A percentile compares a stretch with the other conserved stretches of the same genome.
These are phyloP conservation scores for Haplosporangium sp. DNA, from an alignment of 371 early-diverging fungal genomes.

Conservation along the genomic window DNA sequence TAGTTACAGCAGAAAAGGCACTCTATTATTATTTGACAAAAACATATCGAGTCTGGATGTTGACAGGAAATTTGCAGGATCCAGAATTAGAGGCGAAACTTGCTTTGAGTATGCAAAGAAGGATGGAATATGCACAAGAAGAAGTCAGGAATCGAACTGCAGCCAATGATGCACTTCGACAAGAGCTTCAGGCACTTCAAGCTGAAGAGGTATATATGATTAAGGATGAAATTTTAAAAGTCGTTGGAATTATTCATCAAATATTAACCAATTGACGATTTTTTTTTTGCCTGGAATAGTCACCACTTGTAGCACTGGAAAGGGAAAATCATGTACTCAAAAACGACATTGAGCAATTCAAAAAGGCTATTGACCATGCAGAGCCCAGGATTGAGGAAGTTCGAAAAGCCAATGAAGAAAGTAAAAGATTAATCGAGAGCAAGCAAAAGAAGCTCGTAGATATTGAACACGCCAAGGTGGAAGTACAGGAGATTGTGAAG, in stretches of 20 bases:
- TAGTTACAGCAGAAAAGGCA: conserved; percentile 45
- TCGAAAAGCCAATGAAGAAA: conserved; percentile 30
- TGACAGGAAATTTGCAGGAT: conserved; percentile 35
- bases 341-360: conserved; percentile 47
- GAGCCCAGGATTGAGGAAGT: conserved; percentile 39
- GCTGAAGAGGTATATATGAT: conserved; percentile 61
- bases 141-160: conserved; percentile 31
- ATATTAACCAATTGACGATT: neutral
- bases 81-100: conserved; percentile 34
- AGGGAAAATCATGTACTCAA: conserved; percentile 60
- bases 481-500: conserved; percentile 40
- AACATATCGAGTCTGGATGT: conserved; percentile 47
- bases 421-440: conserved; percentile 6
- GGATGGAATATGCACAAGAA: conserved; percentile 32
- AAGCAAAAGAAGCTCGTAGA: conserved; percentile 28
- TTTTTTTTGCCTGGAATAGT: conserved; percentile 47
- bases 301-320: conserved; percentile 67
- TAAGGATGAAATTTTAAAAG: too few relatives aligned
- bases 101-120: conserved; percentile 36
- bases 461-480: conserved; percentile 30
- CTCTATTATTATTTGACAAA: conserved; percentile 38
- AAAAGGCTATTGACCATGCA: conserved; percentile 32
- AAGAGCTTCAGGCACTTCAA: conserved; percentile 26
- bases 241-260: too few relatives aligned
- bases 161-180: conserved; percentile 8